These are phyloP conservation scores for Viola pubescens DNA, from an alignment of 441 rosid genomes.

Conservation along the genomic window DNA sequence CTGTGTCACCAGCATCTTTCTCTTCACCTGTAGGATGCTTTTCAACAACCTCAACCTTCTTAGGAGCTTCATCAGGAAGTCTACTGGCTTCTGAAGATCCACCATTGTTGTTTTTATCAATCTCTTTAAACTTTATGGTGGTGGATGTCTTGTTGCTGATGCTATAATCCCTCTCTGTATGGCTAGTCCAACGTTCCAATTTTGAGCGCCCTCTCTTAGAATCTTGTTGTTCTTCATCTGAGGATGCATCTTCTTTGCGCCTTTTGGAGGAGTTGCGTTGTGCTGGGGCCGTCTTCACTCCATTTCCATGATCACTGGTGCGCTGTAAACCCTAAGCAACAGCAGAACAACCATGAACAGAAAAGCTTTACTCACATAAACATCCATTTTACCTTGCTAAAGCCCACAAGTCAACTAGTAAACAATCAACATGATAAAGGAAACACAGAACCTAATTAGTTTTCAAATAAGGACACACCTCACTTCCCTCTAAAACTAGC, in stretches of 20 bases:
- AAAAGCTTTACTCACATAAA: constrained; percentile 10
- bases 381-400: constrained; percentile 11
- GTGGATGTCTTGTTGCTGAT: constrained; percentile 51
- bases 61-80: constrained; percentile 29
- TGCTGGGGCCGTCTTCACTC: constrained; percentile 29
- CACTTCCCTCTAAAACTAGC: too few species aligned
- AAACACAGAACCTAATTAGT: too few species aligned
- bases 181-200: constrained; percentile 97
- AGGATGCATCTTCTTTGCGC: constrained; percentile 53
- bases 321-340: constrained; percentile 57
- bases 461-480: too few species aligned
- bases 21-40: constrained; percentile 40
- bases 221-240: constrained; percentile 75
- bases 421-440: background rate
- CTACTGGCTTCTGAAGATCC: constrained; percentile 32
- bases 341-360: constrained; percentile 26
- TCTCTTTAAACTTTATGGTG: constrained; percentile 57
- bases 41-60: constrained; percentile 31
- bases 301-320: constrained; percentile 33
- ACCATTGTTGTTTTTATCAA: constrained; percentile 39
- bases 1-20: constrained; percentile 38
- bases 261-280: constrained; percentile 48
- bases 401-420: background rate
- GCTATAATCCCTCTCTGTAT: constrained; percentile 70
- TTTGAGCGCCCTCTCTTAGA: constrained; percentile 80